Evolutionary conservation across 1,284 basidiomycete species (phyloP).

Genomic region (Amylostereum areolatum): DNA sequence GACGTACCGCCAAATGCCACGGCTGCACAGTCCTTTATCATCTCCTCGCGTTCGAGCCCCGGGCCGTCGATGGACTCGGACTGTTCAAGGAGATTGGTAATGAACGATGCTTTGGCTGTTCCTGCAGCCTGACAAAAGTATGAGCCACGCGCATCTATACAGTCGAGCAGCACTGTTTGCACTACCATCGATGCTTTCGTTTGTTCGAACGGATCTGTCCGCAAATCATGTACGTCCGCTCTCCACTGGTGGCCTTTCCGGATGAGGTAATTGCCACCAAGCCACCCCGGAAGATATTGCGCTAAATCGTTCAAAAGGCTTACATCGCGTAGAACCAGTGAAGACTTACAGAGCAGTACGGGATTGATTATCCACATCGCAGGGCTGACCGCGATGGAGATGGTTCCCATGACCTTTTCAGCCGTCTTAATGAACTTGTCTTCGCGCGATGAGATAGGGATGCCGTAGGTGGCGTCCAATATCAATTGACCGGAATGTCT

Average conservation of each 20-base stretch:
- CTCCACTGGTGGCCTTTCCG: not conserved
- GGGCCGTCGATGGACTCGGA: not conserved
- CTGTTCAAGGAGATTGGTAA: not conserved
- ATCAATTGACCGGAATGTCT: too few species aligned
- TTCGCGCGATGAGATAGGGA: not conserved
- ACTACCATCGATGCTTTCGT: not conserved
- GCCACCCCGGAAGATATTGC: not conserved
- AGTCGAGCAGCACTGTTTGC: not conserved
- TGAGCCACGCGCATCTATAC: not conserved
- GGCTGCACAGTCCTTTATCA: not conserved
- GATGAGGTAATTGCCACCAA: not conserved
- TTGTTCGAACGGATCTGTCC: not conserved
- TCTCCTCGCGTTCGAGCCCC: not conserved
- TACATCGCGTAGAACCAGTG: not conserved
- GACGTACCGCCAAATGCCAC: not conserved
- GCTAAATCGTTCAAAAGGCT: not conserved
- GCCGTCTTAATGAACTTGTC: not conserved
- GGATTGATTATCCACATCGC: not conserved
- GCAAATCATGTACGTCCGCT: not conserved
- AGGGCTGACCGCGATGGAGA: not conserved
- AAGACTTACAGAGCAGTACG: not conserved
- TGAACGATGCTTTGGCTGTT: not conserved
- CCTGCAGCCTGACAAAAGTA: not conserved
- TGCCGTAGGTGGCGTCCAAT: too few species aligned
- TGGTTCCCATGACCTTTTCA: not conserved